These are phyloP conservation scores for Metarhizium anisopliae DNA, from an alignment of 2,329 filamentous ascomycete species.

Conservation along the genomic window DNA sequence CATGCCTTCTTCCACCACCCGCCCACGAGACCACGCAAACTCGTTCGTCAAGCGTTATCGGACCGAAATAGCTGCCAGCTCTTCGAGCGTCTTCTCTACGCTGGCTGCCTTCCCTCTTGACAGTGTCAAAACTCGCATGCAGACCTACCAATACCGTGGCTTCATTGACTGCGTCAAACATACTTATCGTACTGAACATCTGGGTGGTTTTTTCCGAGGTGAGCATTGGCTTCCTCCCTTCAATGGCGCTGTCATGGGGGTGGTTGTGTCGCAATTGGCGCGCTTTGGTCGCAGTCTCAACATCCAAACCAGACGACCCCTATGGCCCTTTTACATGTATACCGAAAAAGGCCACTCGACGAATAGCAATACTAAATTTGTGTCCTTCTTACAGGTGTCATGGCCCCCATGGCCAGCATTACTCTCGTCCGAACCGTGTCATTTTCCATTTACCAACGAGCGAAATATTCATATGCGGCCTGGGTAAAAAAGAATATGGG, in stretches of 20 bases:
- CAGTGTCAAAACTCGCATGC: slow-evolving; percentile 84
- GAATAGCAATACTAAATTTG: neutral
- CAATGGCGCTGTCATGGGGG: neutral
- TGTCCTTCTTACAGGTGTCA: slow-evolving; percentile 46
- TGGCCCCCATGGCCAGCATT: slow-evolving; percentile 71
- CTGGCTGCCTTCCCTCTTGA: slow-evolving; percentile 78
- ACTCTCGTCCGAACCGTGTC: slow-evolving; percentile 69
- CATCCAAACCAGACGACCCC: neutral
- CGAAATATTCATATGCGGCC: slow-evolving; percentile 64
- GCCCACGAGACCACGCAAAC: slow-evolving; percentile 24
- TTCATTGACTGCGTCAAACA: slow-evolving; percentile 66
- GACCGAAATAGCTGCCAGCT: slow-evolving; percentile 70
- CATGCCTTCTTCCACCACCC: slow-evolving; percentile 19
- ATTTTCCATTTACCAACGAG: slow-evolving; percentile 70
- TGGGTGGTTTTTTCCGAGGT: slow-evolving; percentile 76
- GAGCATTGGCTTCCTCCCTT: slow-evolving; percentile 14
- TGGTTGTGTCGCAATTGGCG: neutral
- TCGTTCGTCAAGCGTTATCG: slow-evolving; percentile 63
- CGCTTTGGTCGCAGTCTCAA: neutral
- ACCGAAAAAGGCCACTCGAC: neutral
- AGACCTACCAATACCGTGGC: slow-evolving; percentile 71
- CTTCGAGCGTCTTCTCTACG: slow-evolving; percentile 70
- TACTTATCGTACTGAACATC: slow-evolving; percentile 66
- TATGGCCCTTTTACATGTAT: neutral
- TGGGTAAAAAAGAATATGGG: slow-evolving; percentile 60